phyloP scores from a whole-genome alignment of 108 stramenopile genomes.

The Nitzschia sp. region DNA sequence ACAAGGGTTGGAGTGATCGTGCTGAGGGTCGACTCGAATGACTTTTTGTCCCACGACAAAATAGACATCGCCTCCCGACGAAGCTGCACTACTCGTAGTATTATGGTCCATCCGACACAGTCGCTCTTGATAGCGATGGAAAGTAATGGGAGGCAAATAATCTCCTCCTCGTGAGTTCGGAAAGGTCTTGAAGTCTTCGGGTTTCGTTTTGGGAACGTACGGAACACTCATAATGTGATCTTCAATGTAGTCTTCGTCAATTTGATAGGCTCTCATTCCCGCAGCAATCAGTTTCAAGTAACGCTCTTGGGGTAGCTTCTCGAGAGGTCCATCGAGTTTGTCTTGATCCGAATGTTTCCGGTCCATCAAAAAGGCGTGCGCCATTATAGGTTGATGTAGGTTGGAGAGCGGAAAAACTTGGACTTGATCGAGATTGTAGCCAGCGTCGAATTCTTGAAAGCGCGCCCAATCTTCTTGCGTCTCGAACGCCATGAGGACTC shows the following conservation, averaged over 20 bases:
- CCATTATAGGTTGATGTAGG: slow-evolving; percentile 2
- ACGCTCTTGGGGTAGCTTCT: slow-evolving; percentile 28
- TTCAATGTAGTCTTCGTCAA: slow-evolving; percentile 32
- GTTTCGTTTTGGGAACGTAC: slow-evolving; percentile 11
- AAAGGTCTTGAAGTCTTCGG: slow-evolving; percentile 20
- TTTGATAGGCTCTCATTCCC: slow-evolving; percentile 18
- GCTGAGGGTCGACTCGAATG: background rate
- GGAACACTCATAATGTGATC: slow-evolving; percentile 19
- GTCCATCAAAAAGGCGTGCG: slow-evolving; percentile 1
- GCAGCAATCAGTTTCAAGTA: slow-evolving; percentile 35
- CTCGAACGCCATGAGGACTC: slow-evolving; percentile 23
- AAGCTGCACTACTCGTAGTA: too few species aligned
- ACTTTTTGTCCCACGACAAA: slow-evolving; percentile 22
- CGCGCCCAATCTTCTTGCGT: slow-evolving; percentile 12
- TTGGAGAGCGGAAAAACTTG: slow-evolving; percentile 7
- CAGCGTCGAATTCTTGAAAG: slow-evolving; percentile 15
- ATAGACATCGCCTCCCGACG: slow-evolving; percentile 4
- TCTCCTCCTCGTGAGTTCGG: background rate
- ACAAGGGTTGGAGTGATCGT: slow-evolving; percentile 26
- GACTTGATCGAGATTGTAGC: slow-evolving; percentile 2
- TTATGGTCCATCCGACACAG: too few species aligned
- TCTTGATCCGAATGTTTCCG: slow-evolving; percentile 1
- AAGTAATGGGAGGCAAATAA: slow-evolving; percentile 14
- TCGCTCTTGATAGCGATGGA: slow-evolving; percentile 8
- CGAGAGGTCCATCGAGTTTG: slow-evolving; percentile 6